phyloP scores from a whole-genome alignment of 2,329 filamentous ascomycete species.

The Calonectria naviculata region DNA sequence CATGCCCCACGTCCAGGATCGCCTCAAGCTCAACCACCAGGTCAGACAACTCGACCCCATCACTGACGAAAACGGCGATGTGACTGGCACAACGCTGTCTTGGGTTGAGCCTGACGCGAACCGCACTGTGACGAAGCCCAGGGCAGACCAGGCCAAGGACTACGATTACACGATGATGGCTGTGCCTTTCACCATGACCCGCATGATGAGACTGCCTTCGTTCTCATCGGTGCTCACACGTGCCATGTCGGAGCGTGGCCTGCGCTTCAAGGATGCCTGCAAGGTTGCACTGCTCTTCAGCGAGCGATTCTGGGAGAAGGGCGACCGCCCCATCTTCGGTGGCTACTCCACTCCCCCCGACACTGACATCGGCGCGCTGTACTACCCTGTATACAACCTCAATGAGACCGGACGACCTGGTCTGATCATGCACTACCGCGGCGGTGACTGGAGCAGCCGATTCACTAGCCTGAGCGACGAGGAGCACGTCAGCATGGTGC shows the following conservation, averaged over 20 bases:
- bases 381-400: background rate
- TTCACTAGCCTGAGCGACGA: background rate
- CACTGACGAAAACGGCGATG: background rate
- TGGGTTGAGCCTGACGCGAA: background rate
- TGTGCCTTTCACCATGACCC: background rate
- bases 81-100: background rate
- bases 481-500: background rate
- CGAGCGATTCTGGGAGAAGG: slow-evolving; percentile 70
- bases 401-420: background rate
- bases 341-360: slow-evolving; percentile 62
- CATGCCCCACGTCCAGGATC: background rate
- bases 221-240: slow-evolving; percentile 16
- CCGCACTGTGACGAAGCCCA: background rate
- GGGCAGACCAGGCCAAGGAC: background rate
- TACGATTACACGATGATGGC: background rate
- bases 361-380: background rate
- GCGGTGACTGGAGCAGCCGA: background rate
- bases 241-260: slow-evolving; percentile 3
- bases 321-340: slow-evolving; percentile 67
- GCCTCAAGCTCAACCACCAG: background rate
- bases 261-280: slow-evolving; percentile 51
- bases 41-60: background rate
- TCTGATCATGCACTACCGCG: background rate
- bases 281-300: slow-evolving; percentile 59
- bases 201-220: slow-evolving; percentile 35